phyloP scores from a whole-genome alignment of 345 rosid genomes.

The Citrus maxima region DNA sequence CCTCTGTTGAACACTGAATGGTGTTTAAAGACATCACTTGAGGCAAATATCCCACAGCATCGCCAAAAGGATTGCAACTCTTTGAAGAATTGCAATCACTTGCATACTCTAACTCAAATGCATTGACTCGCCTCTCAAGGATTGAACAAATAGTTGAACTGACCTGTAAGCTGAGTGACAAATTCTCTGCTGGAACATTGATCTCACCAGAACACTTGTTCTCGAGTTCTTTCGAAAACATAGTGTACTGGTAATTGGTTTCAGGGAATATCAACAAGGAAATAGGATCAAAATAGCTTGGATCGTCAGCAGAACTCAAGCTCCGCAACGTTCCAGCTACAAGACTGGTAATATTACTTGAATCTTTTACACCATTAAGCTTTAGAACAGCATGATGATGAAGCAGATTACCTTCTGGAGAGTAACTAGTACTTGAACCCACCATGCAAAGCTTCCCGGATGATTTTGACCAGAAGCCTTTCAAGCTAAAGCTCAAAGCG shows the following conservation, averaged over 20 bases:
- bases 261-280: constrained; percentile 28
- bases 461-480: constrained; percentile 35
- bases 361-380: constrained; percentile 16
- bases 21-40: constrained; percentile 14
- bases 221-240: neutral
- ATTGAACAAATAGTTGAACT: constrained; percentile 19
- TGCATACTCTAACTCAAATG: constrained; percentile 16
- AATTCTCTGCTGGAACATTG: neutral
- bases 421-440: constrained; percentile 20
- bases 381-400: constrained; percentile 20
- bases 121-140: neutral
- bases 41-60: constrained; percentile 19
- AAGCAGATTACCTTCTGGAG: constrained; percentile 11
- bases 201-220: neutral
- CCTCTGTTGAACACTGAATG: constrained; percentile 25
- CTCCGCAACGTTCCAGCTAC: constrained; percentile 23
- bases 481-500: constrained; percentile 16
- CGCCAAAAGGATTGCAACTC: constrained; percentile 22
- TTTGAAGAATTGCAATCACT: constrained; percentile 15
- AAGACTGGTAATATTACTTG: constrained; percentile 22
- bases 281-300: constrained; percentile 18
- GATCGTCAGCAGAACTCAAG: constrained; percentile 12
- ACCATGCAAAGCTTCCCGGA: constrained; percentile 37
- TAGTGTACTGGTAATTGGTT: constrained; percentile 17
- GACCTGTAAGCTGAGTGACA: constrained; percentile 10